Base-by-base conservation (phyloP, 176 grass and related monocot species). In the Aegilops bicornis region DNA sequence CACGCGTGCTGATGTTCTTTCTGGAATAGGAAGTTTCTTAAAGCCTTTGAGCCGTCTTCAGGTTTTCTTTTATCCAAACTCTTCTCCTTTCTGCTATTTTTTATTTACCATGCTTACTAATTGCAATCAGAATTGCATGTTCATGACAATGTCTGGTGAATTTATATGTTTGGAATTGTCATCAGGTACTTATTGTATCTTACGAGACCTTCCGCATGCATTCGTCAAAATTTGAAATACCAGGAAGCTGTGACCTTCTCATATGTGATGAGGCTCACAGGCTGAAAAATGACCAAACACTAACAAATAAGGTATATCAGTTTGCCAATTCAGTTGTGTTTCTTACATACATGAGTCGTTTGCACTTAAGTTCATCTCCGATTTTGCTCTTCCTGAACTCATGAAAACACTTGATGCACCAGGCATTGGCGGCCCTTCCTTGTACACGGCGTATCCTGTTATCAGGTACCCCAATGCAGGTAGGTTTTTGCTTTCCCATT, bases 191-290 rank as follows among this genome's bases (percentile, higher is more conserved):
- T 68, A 98, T 98, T 48, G 64, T 98, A 86, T 98, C 97, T 87
- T 98, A 98, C 37, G 97, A 98, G 82, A 98, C 94, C 24, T 98
- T 98, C 88, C 87, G 94, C 42, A 98, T 98, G 90, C 97, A 98
- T 96, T 94, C 93, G 77, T 86, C 90, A 30, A 98, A 94, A 86
- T 98, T 98, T 87, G 96, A 98, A 84, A 98, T 59, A 77, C 86
- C 88, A 1, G 92, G 93, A 68, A 92, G 93, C 52, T 98, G 96
- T 71, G 93, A 98, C 45, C 92, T 98, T 84, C 93, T 98, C 72
- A 98, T 98, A 92, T 98, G 96, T 10, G 93, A 98, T 25, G 96
- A 98, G 72, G 96, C 96, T 71, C 96, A 98, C 83, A 94, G 96
- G 87, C 84, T 98, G 65, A 98, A 98, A 79, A 98, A 98, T 79